Evolutionary conservation across 768 basidiomycete species (phyloP).

Genomic region (Megacollybia marginata): DNA sequence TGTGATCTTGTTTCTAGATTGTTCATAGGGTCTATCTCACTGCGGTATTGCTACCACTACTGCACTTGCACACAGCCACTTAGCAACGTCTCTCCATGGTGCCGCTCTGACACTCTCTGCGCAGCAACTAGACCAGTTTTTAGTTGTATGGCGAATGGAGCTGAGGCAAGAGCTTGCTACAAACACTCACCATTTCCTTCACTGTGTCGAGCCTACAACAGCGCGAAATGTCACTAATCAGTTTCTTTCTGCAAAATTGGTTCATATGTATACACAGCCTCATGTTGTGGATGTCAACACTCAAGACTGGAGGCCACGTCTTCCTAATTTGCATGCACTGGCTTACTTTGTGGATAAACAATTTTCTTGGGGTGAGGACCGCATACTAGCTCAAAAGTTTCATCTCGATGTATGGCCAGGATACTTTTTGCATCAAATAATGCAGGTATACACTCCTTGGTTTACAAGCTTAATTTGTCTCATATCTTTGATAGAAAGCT

Average conservation of each 20-base stretch:
- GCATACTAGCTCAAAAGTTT: background rate
- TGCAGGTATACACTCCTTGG: background rate
- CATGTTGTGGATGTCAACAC: background rate
- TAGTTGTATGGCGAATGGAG: constrained; percentile 36
- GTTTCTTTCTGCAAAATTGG: background rate
- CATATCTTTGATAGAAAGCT: too few relatives aligned
- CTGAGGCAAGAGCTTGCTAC: constrained; percentile 35
- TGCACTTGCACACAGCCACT: constrained; percentile 50
- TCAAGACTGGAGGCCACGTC: background rate
- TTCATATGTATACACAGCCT: background rate
- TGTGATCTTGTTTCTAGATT: too few relatives aligned
- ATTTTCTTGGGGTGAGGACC: background rate
- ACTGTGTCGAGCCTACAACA: background rate
- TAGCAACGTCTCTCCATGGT: constrained; percentile 43
- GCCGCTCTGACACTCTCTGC: constrained; percentile 29
- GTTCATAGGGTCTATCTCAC: constrained; percentile 19
- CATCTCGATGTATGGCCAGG: background rate
- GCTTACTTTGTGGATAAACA: background rate
- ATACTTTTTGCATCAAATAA: background rate
- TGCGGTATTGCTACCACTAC: constrained; percentile 48
- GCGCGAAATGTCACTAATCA: background rate
- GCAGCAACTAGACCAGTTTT: constrained; percentile 26
- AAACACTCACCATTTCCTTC: constrained; percentile 20
- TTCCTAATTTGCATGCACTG: background rate
- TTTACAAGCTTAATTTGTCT: too few relatives aligned